A percentile compares a stretch with the other conserved stretches of the same genome.
Evolutionary conservation across 2,329 filamentous ascomycete species (phyloP).

Genomic region (Pseudopyricularia cyperi): DNA sequence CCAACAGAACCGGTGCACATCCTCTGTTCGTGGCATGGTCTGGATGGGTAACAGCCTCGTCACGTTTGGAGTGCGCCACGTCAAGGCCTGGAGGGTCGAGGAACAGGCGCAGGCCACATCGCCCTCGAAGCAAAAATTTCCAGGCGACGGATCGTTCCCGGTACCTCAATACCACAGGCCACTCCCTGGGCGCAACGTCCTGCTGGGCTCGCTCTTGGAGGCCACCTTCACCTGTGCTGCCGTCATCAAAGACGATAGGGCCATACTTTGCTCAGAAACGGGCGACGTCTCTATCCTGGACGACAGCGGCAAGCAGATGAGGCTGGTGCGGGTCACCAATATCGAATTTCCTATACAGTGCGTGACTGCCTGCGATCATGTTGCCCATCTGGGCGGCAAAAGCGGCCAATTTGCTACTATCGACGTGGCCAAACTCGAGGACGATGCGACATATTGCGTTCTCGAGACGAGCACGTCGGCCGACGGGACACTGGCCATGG

Average conservation of each 20-base stretch:
- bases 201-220: slow-evolving; percentile 72
- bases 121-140: slow-evolving; percentile 49
- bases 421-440: slow-evolving; percentile 34
- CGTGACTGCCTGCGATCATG: slow-evolving; percentile 44
- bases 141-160: slow-evolving; percentile 22
- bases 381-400: slow-evolving; percentile 57
- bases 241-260: slow-evolving; percentile 56
- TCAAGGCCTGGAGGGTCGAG: slow-evolving; percentile 86
- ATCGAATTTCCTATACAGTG: slow-evolving; percentile 57
- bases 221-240: slow-evolving; percentile 71
- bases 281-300: slow-evolving; percentile 86
- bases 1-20: slow-evolving; percentile 85
- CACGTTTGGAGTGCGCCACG: slow-evolving; percentile 78
- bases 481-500: slow-evolving; percentile 50
- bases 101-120: slow-evolving; percentile 43
- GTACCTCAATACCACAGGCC: slow-evolving; percentile 45
- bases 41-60: slow-evolving; percentile 81
- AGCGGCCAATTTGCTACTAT: slow-evolving; percentile 45
- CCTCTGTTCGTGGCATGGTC: slow-evolving; percentile 69
- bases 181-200: slow-evolving; percentile 72
- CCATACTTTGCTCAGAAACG: slow-evolving; percentile 74
- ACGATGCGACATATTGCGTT: slow-evolving; percentile 24
- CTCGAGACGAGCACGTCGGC: slow-evolving; percentile 23
- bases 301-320: slow-evolving; percentile 59
- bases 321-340: slow-evolving; percentile 51